Evolutionary conservation across 2,329 filamentous ascomycete genomes (phyloP).

Genomic region (Samsoniella hepiali): DNA sequence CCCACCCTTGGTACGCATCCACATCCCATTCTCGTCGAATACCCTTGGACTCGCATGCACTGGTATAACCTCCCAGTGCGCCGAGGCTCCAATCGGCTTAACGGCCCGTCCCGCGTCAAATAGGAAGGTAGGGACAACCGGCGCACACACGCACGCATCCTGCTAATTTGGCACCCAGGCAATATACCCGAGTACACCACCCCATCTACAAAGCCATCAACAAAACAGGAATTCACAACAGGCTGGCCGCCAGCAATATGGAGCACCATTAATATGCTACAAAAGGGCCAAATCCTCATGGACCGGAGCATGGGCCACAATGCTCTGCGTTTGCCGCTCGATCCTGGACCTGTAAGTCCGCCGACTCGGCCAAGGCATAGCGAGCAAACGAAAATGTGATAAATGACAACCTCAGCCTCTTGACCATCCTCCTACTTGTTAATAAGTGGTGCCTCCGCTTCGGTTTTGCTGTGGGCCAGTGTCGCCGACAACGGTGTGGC

Average conservation of each 20-base stretch:
- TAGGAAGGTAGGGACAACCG: background rate
- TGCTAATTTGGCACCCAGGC: background rate
- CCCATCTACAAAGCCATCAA: background rate
- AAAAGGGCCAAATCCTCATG: background rate
- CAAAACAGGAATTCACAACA: background rate
- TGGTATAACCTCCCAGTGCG: background rate
- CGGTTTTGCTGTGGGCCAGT: background rate
- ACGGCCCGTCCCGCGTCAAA: background rate
- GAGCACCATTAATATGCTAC: background rate
- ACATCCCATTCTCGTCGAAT: background rate
- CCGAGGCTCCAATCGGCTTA: background rate
- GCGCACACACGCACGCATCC: background rate
- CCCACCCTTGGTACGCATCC: background rate
- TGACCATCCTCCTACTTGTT: background rate
- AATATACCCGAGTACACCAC: background rate
- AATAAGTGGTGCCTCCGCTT: background rate
- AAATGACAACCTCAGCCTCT: background rate
- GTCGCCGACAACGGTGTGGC: background rate
- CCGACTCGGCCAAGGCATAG: background rate
- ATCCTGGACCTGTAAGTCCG: background rate
- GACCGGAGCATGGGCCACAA: background rate
- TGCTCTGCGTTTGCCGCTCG: background rate
- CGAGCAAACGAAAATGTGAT: conserved; percentile 2
- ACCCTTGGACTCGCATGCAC: background rate
- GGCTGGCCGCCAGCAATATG: background rate